A percentile compares a stretch with the other conserved stretches of the same genome.
phyloP scores from a whole-genome alignment of 192 early-diverging fungal genomes.

The Backusella psychrophila region DNA sequence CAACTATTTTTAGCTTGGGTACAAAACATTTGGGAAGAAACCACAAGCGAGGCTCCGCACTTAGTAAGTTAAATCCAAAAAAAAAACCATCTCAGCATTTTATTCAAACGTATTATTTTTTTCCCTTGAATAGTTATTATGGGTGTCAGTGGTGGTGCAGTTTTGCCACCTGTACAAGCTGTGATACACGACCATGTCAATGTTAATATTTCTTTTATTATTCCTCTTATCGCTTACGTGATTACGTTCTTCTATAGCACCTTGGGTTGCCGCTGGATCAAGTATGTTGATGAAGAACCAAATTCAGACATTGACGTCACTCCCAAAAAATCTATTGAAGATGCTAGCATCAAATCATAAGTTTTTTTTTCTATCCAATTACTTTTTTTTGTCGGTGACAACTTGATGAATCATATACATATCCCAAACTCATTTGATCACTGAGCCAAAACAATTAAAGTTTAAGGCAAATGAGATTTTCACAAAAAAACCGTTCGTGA shows the following conservation, averaged over 20 bases:
- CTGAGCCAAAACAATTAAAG: neutral
- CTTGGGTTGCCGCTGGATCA: slow-evolving; percentile 17
- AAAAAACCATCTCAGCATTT: neutral
- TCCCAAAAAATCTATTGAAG: neutral
- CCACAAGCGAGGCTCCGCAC: slow-evolving; percentile 27
- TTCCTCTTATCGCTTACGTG: slow-evolving; percentile 18
- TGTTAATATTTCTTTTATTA: slow-evolving; percentile 21
- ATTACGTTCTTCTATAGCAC: slow-evolving; percentile 20
- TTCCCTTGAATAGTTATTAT: slow-evolving; percentile 18
- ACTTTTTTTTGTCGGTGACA: neutral
- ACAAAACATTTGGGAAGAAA: slow-evolving; percentile 31
- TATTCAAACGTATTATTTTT: neutral
- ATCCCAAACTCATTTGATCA: neutral
- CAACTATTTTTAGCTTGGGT: slow-evolving; percentile 33
- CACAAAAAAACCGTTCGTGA: neutral
- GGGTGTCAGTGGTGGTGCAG: slow-evolving; percentile 29
- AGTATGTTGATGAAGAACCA: slow-evolving; percentile 10
- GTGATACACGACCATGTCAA: slow-evolving; percentile 17
- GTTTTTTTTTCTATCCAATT: neutral
- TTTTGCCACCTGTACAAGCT: slow-evolving; percentile 30
- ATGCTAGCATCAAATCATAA: neutral
- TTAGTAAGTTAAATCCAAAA: slow-evolving; percentile 15
- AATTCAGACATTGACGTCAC: neutral
- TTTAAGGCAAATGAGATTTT: neutral
- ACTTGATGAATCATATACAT: neutral